phyloP scores from a whole-genome alignment of 768 basidiomycete genomes.

The Udeniomyces megalosporus region DNA sequence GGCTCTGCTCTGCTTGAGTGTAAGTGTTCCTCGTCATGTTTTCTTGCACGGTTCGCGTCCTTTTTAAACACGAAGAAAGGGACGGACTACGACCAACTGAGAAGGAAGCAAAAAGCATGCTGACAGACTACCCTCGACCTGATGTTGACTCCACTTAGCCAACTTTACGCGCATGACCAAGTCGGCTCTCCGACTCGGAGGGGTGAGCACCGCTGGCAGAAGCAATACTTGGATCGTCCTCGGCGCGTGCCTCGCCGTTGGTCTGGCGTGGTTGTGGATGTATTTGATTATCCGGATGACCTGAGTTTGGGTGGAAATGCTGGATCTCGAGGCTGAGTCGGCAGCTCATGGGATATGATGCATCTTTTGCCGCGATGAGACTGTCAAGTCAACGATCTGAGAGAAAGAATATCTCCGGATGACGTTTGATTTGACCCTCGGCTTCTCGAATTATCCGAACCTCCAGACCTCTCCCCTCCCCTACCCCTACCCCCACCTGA shows the following conservation, averaged over 20 bases:
- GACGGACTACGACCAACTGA: neutral
- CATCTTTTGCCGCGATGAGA: too few species aligned
- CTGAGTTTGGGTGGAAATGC: neutral
- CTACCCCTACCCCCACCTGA: too few species aligned
- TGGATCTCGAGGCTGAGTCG: too few species aligned
- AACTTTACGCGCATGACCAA: conserved; percentile 6
- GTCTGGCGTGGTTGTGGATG: conserved; percentile 14
- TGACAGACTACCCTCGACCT: neutral
- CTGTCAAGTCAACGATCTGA: too few species aligned
- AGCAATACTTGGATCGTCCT: conserved; percentile 12
- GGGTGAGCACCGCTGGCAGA: neutral
- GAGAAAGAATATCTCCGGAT: too few species aligned
- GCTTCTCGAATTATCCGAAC: too few species aligned
- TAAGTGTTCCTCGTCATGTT: neutral
- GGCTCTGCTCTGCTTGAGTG: conserved; percentile 6
- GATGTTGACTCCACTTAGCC: neutral
- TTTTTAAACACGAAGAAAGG: neutral
- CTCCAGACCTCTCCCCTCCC: too few species aligned
- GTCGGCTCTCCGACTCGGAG: neutral
- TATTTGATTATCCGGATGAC: conserved; percentile 14
- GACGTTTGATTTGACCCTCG: too few species aligned
- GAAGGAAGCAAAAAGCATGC: too few species aligned
- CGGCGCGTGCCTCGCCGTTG: neutral
- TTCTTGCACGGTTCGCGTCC: neutral
- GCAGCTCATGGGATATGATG: too few species aligned